Base-by-base conservation (phyloP, 805 yeast species). In the Candida dendrica region DNA sequence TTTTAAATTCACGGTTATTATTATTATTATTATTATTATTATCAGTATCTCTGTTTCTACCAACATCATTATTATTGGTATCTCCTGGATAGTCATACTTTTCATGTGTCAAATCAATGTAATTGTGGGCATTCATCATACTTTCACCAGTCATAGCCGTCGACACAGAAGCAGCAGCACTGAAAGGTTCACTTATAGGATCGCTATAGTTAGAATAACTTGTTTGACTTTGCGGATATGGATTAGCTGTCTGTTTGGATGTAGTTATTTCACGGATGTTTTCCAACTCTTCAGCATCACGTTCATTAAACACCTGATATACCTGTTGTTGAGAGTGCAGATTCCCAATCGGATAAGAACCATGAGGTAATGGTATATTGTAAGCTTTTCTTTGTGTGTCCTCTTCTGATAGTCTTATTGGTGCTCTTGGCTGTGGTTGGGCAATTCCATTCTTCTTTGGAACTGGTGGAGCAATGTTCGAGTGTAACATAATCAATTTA, bases 181-280 rank as follows among this genome's bases (percentile, higher is more conserved):
- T 49, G 40, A 52, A 55, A 13, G 48, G 49, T 31, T 50, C 53
- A 50, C 57, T 53, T 6, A 51, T 14, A 27, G 44, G 55, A 11
- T 59, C 49, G 13, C 30, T 27, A n/a, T 8, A 27, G 4, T 27
- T 5, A 13, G 51, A 53, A 32, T 55, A 46, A 27, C 58, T 53
- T 6, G 58, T 50, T 11, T 54, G 54, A 33, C 56, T 51, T 20
- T 45, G 7, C 14, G 45, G 10, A 34, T 54, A 54, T 2, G 57
- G 48, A 5, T 22, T 19, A 14, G 9, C 4, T 32, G 34, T 4
- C 0, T 17, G 20, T 16, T 36, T 34, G 11, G 27, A 27, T 15
- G 40, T 36, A 3, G 47, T 37, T 4, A 32, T 30, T 7, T 44
- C 36, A 29, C 51, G 51, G 13, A 51, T 48, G 1, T 35, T 39